Percentiles rank a stretch among this genome's conserved stretches.
These are phyloP conservation scores for Raddia distichophylla DNA, from an alignment of 176 grass and related monocot species.

Conservation along the genomic window DNA sequence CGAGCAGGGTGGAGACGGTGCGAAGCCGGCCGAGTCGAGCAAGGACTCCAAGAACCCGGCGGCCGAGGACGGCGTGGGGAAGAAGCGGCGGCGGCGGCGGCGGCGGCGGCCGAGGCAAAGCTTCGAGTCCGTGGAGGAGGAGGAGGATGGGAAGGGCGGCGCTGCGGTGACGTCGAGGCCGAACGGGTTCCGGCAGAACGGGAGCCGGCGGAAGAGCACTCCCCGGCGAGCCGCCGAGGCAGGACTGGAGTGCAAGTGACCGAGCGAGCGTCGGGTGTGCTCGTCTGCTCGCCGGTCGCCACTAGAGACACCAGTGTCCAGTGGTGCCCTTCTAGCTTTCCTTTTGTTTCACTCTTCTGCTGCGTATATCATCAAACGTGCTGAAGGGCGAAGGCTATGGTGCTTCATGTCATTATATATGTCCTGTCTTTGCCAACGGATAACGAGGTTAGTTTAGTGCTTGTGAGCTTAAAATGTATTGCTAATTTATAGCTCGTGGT, in stretches of 20 bases:
- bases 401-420: neutral
- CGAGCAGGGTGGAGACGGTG: conserved; percentile 45
- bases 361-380: neutral
- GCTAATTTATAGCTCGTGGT: neutral
- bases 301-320: no score
- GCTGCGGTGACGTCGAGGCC: conserved; percentile 8
- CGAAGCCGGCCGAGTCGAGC: conserved; percentile 13
- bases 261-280: neutral
- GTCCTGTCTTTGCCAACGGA: neutral
- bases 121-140: neutral
- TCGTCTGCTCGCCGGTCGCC: no score
- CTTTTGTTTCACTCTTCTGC: neutral
- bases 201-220: conserved; percentile 87
- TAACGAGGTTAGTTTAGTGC: neutral
- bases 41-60: conserved; percentile 38
- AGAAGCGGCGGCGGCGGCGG: conserved; percentile 43
- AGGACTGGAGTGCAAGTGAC: conserved; percentile 59
- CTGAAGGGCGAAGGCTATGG: neutral
- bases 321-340: neutral
- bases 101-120: conserved; percentile 33
- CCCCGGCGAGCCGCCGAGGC: conserved; percentile 86
- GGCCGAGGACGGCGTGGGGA: conserved; percentile 15
- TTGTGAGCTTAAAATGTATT: neutral
- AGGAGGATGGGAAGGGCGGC: conserved; percentile 34
- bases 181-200: conserved; percentile 69